phyloP scores from a whole-genome alignment of 2,329 filamentous ascomycete species.

The Plectosphaerella cucumerina region DNA sequence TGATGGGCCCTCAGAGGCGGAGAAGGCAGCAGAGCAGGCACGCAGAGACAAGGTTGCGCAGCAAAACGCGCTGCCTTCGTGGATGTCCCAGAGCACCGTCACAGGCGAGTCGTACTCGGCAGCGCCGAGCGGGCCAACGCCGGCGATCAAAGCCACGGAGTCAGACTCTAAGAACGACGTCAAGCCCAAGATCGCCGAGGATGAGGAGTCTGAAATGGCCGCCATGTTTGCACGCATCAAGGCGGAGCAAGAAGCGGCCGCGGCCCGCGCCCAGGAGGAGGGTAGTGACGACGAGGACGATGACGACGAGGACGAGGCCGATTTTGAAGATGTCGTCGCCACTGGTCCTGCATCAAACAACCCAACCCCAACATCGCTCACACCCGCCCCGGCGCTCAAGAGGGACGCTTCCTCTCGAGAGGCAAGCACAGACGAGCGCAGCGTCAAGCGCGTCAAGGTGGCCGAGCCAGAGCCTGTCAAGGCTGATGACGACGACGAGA shows the following conservation, averaged over 20 bases:
- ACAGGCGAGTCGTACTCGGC: constrained; percentile 55
- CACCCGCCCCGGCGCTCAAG: constrained; percentile 25
- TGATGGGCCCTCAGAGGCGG: constrained; percentile 62
- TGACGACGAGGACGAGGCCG: constrained; percentile 37
- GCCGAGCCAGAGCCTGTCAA: constrained; percentile 38
- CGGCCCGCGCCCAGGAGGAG: constrained; percentile 21
- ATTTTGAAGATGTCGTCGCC: constrained; percentile 48
- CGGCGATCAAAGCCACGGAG: constrained; percentile 32
- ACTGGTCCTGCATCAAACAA: constrained; percentile 24
- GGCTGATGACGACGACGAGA: constrained; percentile 39
- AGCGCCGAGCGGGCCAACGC: constrained; percentile 28
- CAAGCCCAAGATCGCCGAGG: constrained; percentile 37
- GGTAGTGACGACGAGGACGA: constrained; percentile 24
- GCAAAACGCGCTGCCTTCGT: constrained; percentile 66
- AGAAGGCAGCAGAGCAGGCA: constrained; percentile 60
- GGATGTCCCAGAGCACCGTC: constrained; percentile 69
- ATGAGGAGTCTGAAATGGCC: constrained; percentile 55
- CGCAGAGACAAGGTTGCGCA: constrained; percentile 61
- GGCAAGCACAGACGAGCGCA: constrained; percentile 34
- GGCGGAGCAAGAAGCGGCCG: constrained; percentile 50
- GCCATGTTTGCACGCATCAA: constrained; percentile 65
- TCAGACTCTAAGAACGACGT: constrained; percentile 44
- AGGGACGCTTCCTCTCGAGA: constrained; percentile 23
- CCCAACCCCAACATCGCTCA: constrained; percentile 24
- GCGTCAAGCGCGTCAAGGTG: constrained; percentile 58